These are phyloP conservation scores for Lepidopterella palustris DNA, from an alignment of 495 filamentous ascomycete species.

Conservation along the genomic window DNA sequence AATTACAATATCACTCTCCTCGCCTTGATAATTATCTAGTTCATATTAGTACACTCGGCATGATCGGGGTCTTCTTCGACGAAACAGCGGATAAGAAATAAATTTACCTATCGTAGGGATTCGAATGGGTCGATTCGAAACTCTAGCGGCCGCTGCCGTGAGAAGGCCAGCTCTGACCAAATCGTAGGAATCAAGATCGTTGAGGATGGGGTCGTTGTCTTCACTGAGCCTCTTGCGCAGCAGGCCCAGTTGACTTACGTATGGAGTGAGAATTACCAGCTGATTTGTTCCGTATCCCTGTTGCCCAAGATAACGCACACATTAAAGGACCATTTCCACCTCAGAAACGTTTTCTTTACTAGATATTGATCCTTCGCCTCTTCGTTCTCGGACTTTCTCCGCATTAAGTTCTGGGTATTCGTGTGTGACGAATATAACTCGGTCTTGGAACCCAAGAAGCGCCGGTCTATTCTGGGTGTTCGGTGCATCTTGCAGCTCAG, in stretches of 20 bases:
- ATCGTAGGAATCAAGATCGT: slow-evolving; percentile 64
- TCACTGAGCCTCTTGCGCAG: slow-evolving; percentile 49
- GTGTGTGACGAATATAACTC: slow-evolving; percentile 65
- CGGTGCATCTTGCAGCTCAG: slow-evolving; percentile 52
- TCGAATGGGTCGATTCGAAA: slow-evolving; percentile 47
- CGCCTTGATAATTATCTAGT: slow-evolving; percentile 73
- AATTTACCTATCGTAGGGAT: slow-evolving; percentile 63
- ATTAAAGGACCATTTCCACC: slow-evolving; percentile 58
- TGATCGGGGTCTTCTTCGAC: not conserved
- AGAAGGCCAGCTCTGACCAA: slow-evolving; percentile 60
- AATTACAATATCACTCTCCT: slow-evolving; percentile 72
- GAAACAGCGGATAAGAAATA: too few relatives aligned
- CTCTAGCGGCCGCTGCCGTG: slow-evolving; percentile 45
- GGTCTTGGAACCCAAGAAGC: slow-evolving; percentile 53
- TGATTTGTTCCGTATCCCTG: slow-evolving; percentile 66
- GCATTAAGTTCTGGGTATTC: slow-evolving; percentile 45
- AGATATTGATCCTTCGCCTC: slow-evolving; percentile 43
- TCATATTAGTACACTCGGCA: slow-evolving; percentile 4
- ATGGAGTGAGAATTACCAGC: slow-evolving; percentile 61
- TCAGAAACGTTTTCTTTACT: slow-evolving; percentile 65
- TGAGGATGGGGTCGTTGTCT: slow-evolving; percentile 56
- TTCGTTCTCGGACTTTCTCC: slow-evolving; percentile 42
- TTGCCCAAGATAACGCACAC: slow-evolving; percentile 65
- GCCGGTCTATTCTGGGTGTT: slow-evolving; percentile 45
- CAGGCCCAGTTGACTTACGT: slow-evolving; percentile 55